These are phyloP conservation scores for Plasmopara viticola DNA, from an alignment of 352 stramenopile genomes.

Conservation along the genomic window DNA sequence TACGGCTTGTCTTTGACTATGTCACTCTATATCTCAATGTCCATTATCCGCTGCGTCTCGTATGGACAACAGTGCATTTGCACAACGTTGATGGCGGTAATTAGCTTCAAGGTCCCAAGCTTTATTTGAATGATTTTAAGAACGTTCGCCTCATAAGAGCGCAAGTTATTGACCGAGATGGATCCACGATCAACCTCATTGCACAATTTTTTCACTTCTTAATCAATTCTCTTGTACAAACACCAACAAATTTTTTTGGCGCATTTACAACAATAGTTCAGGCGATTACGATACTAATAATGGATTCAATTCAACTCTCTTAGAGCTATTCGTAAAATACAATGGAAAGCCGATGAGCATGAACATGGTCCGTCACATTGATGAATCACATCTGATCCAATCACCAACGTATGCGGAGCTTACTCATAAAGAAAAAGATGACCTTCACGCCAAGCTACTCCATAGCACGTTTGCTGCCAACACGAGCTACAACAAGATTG, in stretches of 20 bases:
- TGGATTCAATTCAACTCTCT: neutral
- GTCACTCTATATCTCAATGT: conserved; percentile 5
- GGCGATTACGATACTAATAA: neutral
- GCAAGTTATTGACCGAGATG: no score
- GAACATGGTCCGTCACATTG: neutral
- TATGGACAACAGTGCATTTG: conserved; percentile 2
- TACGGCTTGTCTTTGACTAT: conserved; percentile 2
- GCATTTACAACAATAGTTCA: neutral
- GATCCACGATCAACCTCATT: no score
- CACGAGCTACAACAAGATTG: conserved; percentile 2
- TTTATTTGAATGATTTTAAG: no score
- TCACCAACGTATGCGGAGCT: neutral
- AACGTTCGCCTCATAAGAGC: no score
- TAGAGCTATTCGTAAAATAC: conserved; percentile 2
- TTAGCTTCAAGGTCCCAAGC: no score
- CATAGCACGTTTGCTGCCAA: conserved; percentile 2
- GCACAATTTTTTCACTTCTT: no score
- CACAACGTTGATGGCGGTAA: neutral
- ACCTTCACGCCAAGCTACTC: conserved; percentile 1
- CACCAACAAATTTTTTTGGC: no score
- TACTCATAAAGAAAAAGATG: neutral
- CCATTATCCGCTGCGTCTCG: conserved; percentile 2
- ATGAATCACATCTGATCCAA: conserved; percentile 3
- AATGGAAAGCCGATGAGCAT: conserved; percentile 4
- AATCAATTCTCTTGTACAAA: no score